Evolutionary conservation across 208 protist species (phyloP), one percentile per base, ranked within the genome.

Genomic region (Trypanosoma congolense): DNA sequence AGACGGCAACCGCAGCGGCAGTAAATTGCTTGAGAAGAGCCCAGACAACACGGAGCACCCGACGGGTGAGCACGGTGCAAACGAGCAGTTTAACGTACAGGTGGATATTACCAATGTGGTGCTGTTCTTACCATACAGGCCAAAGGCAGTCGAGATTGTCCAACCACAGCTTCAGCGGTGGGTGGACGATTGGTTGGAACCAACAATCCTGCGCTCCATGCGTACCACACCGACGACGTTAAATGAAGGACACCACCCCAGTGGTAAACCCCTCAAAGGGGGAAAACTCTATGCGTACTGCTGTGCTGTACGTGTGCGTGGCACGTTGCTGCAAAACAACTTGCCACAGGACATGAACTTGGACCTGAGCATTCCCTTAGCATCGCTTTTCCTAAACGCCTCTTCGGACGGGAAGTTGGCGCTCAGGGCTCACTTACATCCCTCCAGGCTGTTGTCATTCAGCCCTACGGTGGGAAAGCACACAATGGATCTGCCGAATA

Each of bases 391-490:
- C 54, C 56, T 81, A 8, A 81, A 79, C 64, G 36, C 53, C 18
- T 92, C 83, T 24, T 88, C 83, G 24, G 70, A 86, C 49, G 70
- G 72, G n/a, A 69, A 72, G 1, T 42, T 77, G 12, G 61, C 60
- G 25, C 28, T 86, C 21, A 89, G 91, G 70, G 26, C 78, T 14
- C 88, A 92, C 60, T 25, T 87, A 2, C 78, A 91, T 56, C 83
- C 88, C 14, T 91, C 87, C 48, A 75, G 60, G 22, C 73, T 95
- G 44, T 72, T 66, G 1, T 69, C 61, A 3, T 70, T 66, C 38
- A 72, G 63, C 28, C 55, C 40, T 5, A 49, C 62, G 4, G 22
- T 50, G 5, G 70, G 75, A 30, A 70, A 56, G 30, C 87, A 91
- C 50, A 31, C 46, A 18, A 73, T 88, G 10, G 72, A 75, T 25